Percentiles rank a stretch among this genome's conserved stretches.
phyloP scores from a whole-genome alignment of 2,329 filamentous ascomycete species.

The Curvularia sp. region DNA sequence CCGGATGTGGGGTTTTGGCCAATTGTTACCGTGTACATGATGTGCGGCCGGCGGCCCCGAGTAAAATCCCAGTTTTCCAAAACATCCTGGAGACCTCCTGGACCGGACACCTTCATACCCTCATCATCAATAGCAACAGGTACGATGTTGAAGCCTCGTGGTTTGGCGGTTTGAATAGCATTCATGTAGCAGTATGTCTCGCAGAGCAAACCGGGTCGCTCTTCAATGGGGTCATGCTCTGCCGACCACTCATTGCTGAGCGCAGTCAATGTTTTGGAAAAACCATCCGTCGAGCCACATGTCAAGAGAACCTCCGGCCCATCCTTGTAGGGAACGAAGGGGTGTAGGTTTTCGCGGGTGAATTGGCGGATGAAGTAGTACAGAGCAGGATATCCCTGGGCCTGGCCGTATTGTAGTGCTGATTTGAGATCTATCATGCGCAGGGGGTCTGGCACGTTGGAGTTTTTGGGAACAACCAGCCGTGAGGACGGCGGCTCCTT shows the following conservation, averaged over 20 bases:
- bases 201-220: conserved; percentile 77
- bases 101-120: conserved; percentile 78
- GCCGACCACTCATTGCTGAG: conserved; percentile 79
- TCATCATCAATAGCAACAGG: conserved; percentile 78
- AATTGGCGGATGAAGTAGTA: conserved; percentile 81
- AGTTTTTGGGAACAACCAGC: conserved; percentile 75
- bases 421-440: conserved; percentile 81
- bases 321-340: conserved; percentile 76
- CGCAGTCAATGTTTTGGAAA: conserved; percentile 77
- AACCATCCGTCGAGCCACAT: conserved; percentile 84
- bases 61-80: conserved; percentile 80
- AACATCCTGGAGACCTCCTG: conserved; percentile 77
- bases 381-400: conserved; percentile 80
- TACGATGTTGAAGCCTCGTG: conserved; percentile 74
- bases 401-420: conserved; percentile 86
- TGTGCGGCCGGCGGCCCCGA: conserved; percentile 76
- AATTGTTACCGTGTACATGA: conserved; percentile 91
- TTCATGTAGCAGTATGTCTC: conserved; percentile 85
- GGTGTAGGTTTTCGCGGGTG: conserved; percentile 76
- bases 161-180: conserved; percentile 70
- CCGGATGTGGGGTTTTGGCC: conserved; percentile 89
- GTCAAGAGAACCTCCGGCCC: conserved; percentile 81
- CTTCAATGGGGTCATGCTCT: conserved; percentile 68
- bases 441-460: conserved; percentile 62
- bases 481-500: conserved; percentile 52